These are phyloP conservation scores for Chenopodium quinoa DNA, from an alignment of 148 eudicot genomes.

Conservation along the genomic window DNA sequence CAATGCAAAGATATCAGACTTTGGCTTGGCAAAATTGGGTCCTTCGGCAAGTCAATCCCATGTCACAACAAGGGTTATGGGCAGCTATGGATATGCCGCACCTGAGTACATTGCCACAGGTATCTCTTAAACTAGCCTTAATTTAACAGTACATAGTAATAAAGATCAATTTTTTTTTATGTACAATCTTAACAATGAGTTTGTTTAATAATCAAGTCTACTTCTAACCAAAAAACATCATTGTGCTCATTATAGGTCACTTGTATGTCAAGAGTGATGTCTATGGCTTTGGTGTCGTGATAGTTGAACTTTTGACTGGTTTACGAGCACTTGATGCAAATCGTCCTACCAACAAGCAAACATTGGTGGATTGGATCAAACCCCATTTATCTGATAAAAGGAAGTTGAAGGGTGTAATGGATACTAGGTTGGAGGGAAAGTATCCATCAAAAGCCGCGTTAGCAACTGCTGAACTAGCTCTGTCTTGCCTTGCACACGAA, in stretches of 20 bases:
- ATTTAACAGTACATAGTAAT: neutral
- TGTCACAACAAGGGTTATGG: conserved; percentile 73
- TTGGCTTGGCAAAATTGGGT: conserved; percentile 74
- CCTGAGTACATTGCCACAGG: conserved; percentile 90
- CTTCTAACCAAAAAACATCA: neutral
- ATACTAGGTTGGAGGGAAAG: conserved; percentile 60
- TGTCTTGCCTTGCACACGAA: conserved; percentile 50
- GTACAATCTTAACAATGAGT: neutral
- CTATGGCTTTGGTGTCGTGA: conserved; percentile 77
- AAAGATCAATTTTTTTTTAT: no score
- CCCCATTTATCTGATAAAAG: conserved; percentile 51
- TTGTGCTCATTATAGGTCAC: conserved; percentile 52
- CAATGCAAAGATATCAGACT: conserved; percentile 77
- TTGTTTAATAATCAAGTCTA: neutral
- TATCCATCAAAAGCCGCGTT: conserved; percentile 64
- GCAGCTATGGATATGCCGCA: conserved; percentile 85
- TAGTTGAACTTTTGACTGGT: conserved; percentile 73
- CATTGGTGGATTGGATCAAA: conserved; percentile 65
- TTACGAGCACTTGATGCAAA: conserved; percentile 51
- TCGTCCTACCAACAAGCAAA: conserved; percentile 50
- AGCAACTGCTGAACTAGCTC: conserved; percentile 62
- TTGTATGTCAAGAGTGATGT: conserved; percentile 80
- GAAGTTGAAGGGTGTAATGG: conserved; percentile 61
- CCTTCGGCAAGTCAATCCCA: conserved; percentile 67
- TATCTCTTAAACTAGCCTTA: conserved; percentile 21